Conservation (phyloP, 345 rosid species). For the Durio zibethinus region DNA sequence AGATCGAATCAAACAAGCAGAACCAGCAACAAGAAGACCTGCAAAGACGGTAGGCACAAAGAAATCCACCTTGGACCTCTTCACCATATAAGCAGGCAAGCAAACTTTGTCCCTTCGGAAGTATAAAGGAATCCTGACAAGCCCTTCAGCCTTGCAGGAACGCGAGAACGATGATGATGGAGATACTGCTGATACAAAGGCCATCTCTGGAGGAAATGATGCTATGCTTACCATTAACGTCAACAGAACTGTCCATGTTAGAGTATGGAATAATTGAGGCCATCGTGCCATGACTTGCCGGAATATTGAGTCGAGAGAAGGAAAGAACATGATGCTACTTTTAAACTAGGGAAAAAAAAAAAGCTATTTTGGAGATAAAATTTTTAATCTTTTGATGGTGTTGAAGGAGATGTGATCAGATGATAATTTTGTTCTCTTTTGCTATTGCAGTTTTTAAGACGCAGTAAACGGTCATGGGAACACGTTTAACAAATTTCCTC, state of each 20-base stretch:
- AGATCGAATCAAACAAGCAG: constrained; percentile 36
- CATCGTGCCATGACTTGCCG: not conserved
- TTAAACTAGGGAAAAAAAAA: too few species aligned
- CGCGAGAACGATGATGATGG: constrained; percentile 23
- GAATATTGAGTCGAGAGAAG: constrained; percentile 9
- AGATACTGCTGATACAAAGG: constrained; percentile 36
- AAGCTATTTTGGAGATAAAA: not conserved
- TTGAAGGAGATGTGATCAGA: not conserved
- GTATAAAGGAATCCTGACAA: constrained; percentile 36
- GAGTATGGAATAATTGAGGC: constrained; percentile 17
- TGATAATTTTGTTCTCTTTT: not conserved
- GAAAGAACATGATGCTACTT: constrained; percentile 9
- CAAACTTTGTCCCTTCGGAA: constrained; percentile 26
- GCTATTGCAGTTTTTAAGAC: not conserved
- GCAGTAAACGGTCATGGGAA: not conserved
- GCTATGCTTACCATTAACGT: constrained; percentile 24
- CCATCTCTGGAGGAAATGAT: constrained; percentile 34
- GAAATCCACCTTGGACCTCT: constrained; percentile 35
- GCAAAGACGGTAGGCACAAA: constrained; percentile 37
- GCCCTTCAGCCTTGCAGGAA: constrained; percentile 22
- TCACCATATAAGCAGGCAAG: constrained; percentile 32
- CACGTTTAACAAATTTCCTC: not conserved
- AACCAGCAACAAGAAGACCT: constrained; percentile 30
- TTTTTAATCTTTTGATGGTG: not conserved
- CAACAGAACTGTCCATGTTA: constrained; percentile 35